Conservation (phyloP, 371 early-diverging fungal species). For the Choanephora cucurbitarum region DNA sequence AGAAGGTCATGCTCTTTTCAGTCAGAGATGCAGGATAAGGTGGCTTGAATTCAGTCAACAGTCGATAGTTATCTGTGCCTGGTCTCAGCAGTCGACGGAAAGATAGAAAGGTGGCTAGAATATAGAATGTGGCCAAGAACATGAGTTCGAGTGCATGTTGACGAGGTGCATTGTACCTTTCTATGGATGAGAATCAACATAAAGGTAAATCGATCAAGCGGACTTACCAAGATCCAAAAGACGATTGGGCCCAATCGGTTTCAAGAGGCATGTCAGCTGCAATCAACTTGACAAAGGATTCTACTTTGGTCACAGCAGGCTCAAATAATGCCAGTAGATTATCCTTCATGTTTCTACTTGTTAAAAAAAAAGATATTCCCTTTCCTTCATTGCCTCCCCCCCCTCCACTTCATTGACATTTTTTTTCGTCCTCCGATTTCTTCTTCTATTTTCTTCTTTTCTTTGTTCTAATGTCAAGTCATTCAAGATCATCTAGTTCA, state of each 20-base stretch:
- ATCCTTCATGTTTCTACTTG: not conserved
- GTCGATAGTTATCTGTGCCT: slow-evolving; percentile 35
- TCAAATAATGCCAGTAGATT: slow-evolving; percentile 23
- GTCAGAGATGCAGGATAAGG: slow-evolving; percentile 42
- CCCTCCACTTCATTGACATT: no score
- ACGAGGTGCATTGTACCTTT: slow-evolving; percentile 62
- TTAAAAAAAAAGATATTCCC: not conserved
- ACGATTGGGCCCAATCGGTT: slow-evolving; percentile 58
- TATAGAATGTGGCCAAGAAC: slow-evolving; percentile 48
- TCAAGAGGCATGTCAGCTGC: slow-evolving; percentile 61
- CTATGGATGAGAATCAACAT: not conserved
- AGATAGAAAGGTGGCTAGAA: slow-evolving; percentile 39
- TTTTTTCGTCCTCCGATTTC: not conserved
- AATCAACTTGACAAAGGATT: slow-evolving; percentile 36
- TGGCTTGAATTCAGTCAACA: slow-evolving; percentile 38
- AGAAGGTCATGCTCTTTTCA: slow-evolving; percentile 45
- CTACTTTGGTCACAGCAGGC: slow-evolving; percentile 33
- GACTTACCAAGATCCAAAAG: slow-evolving; percentile 58
- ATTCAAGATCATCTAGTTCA: not conserved
- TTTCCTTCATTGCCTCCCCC: not conserved
- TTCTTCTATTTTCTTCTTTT: slow-evolving; percentile 1
- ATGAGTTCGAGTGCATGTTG: slow-evolving; percentile 63
- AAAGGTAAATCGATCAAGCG: slow-evolving; percentile 28
- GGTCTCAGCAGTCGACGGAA: slow-evolving; percentile 50
- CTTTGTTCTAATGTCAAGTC: slow-evolving; percentile 2